Percentiles rank a stretch among this genome's conserved stretches.
Conservation (phyloP, 768 basidiomycete species). For the Holtermannia corniformis region DNA sequence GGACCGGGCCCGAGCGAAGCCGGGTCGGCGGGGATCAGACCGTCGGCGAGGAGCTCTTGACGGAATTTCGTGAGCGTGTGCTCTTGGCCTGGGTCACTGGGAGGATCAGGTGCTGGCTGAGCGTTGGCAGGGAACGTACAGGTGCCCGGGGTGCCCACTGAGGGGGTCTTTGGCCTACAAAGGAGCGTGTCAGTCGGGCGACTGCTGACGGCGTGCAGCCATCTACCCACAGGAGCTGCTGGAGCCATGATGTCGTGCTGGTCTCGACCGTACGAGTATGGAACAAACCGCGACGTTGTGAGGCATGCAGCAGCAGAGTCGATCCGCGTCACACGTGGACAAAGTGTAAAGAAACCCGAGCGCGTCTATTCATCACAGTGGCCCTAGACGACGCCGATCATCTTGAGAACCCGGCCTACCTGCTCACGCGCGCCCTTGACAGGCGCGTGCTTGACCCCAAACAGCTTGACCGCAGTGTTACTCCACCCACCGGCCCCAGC, state of each 20-base stretch:
- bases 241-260: neutral
- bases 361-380: neutral
- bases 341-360: neutral
- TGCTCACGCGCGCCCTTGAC: conserved; percentile 56
- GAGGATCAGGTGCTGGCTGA: neutral
- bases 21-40: conserved; percentile 30
- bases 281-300: neutral
- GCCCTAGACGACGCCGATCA: conserved; percentile 23
- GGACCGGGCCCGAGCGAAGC: conserved; percentile 14
- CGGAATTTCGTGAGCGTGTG: conserved; percentile 61
- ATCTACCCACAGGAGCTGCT: neutral
- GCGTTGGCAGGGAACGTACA: conserved; percentile 39
- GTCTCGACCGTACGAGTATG: no score
- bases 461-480: conserved; percentile 74
- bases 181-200: no score
- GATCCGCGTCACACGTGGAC: neutral
- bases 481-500: conserved; percentile 72
- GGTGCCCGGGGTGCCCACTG: conserved; percentile 71
- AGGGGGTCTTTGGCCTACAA: conserved; percentile 45
- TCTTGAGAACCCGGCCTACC: conserved; percentile 32
- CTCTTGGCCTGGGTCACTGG: conserved; percentile 46
- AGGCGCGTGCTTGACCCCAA: conserved; percentile 78
- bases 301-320: neutral
- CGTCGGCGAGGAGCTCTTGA: conserved; percentile 49
- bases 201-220: no score